phyloP scores from a whole-genome alignment of 2,329 filamentous ascomycete species.

The Sporothrix schenckii region DNA sequence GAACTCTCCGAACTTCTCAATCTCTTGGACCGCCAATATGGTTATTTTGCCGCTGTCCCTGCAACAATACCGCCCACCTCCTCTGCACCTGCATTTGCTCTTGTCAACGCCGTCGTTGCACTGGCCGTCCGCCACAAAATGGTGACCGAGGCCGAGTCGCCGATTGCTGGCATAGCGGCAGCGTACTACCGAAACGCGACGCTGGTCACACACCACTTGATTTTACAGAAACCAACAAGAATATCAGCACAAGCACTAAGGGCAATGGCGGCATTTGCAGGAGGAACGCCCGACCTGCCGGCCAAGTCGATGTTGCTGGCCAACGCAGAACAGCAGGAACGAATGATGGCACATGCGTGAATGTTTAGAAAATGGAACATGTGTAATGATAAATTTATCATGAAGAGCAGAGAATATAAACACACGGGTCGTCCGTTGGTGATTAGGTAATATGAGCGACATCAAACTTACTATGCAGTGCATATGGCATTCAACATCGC shows the following conservation, averaged over 20 bases:
- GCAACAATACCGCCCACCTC: background rate
- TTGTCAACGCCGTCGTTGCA: slow-evolving; percentile 1
- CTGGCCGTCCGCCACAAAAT: slow-evolving; percentile 17
- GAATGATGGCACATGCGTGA: background rate
- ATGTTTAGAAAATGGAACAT: no score
- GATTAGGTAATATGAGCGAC: no score
- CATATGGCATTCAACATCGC: no score
- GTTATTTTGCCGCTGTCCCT: background rate
- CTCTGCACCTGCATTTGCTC: background rate
- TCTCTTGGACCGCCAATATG: background rate
- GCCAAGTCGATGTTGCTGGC: background rate
- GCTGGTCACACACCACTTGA: background rate
- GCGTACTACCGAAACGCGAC: slow-evolving; percentile 7
- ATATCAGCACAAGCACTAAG: background rate
- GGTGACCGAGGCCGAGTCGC: background rate
- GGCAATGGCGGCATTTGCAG: background rate
- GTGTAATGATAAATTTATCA: no score
- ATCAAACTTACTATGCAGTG: no score
- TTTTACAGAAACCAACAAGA: background rate
- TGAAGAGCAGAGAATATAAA: no score
- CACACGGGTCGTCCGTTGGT: no score
- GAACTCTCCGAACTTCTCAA: background rate
- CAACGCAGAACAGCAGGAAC: slow-evolving; percentile 4
- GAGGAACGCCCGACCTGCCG: background rate
- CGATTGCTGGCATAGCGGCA: background rate